Base-by-base conservation (phyloP, 805 yeast genomes). In the Nakazawaea siamensis region DNA sequence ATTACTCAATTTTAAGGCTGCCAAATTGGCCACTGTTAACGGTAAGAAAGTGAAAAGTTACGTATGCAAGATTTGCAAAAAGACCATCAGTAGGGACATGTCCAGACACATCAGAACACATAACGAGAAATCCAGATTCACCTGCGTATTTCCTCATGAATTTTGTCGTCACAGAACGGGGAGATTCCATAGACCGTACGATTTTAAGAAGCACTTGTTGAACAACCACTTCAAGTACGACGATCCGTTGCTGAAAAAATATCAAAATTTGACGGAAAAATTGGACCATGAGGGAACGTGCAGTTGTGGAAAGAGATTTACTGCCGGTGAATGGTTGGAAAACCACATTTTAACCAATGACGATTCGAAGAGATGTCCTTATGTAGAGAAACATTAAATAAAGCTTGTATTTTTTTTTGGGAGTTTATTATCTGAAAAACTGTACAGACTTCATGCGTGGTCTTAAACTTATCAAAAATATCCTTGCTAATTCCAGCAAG, bases 111-210 rank as follows among this genome's bases (percentile, higher is more conserved):
- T 73, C 60, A 53, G 83, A 39, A 77, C 76, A 1, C 84, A 77
- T 52, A 75, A 72, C 46, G 52, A 59, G 9, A 68, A 64, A 11
- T 62, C 78, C 4, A 55, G 82, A 23, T 77, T 77, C 50, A 62
- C 54, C 26, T 77, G 85, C 49, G 62, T 70, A 13, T 76, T 65
- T 44, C 81, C 82, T 6, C 58, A 66, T 33, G 57, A 56, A 9
- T 53, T 55, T 28, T 77, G 84, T 48, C 54, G 65, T 4, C 83
- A 76, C 49, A 73, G 67, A 45, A 63, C 75, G n/a, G 77, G 81
- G 20, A 70, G 61, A 46, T 77, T 77, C 57, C 76, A 77, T 54
- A 58, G 85, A 31, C 80, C 80, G 4, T 77, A 77, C 50, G 85
- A 77, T 50, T 75, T 62, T 59, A 77, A 77, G 49, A 77, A 77